phyloP scores from a whole-genome alignment of 2,329 filamentous ascomycete genomes.

The Calonectria naviculata region DNA sequence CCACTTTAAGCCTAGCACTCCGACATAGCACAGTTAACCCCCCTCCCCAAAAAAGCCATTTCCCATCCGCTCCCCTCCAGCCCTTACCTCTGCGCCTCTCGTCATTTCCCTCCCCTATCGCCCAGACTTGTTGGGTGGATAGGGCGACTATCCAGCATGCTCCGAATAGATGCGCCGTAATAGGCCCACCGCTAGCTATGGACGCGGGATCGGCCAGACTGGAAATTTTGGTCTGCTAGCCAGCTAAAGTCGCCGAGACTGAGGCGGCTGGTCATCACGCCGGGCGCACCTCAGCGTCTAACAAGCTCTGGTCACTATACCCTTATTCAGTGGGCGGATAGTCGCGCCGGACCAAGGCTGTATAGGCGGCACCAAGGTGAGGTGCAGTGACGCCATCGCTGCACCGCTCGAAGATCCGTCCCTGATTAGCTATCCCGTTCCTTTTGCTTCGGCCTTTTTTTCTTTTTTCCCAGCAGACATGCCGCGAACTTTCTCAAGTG shows the following conservation, averaged over 20 bases:
- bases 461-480: not conserved
- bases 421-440: constrained; percentile 13
- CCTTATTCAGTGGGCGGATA: not conserved
- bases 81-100: constrained; percentile 20
- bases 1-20: constrained; percentile 11
- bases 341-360: constrained; percentile 1
- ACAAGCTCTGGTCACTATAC: not conserved
- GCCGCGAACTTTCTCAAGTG: constrained; percentile 7
- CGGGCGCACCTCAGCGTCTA: not conserved
- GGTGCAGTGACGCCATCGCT: constrained; percentile 29
- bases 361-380: not conserved
- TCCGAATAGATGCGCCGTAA: constrained; percentile 26
- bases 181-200: constrained; percentile 26
- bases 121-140: not conserved
- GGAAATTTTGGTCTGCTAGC: not conserved
- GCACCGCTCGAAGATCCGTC: constrained; percentile 18
- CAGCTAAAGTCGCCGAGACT: constrained; percentile 12
- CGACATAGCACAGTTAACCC: not conserved
- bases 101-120: constrained; percentile 17
- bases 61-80: constrained; percentile 4
- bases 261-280: not conserved
- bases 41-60: not conserved
- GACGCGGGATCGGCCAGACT: not conserved
- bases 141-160: not conserved
- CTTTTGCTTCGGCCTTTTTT: constrained; percentile 4